Percentiles rank a stretch among this genome's conserved stretches.
These are phyloP conservation scores for Cordia subcordata DNA, from an alignment of 257 asterid genomes.

Conservation along the genomic window DNA sequence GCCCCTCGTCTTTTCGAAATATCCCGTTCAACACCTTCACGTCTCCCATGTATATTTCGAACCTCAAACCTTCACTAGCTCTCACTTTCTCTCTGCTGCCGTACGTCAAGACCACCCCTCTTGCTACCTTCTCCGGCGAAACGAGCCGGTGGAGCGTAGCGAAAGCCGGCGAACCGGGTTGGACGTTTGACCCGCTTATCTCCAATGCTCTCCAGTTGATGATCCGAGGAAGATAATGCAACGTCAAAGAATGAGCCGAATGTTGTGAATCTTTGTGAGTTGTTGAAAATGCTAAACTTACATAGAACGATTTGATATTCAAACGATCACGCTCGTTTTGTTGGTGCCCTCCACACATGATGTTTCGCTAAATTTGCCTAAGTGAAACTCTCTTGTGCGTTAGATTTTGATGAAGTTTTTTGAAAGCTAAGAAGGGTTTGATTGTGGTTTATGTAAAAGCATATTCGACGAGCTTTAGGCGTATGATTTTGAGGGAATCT, in stretches of 20 bases:
- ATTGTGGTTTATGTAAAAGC: not conserved
- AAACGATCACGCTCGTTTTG: constrained; percentile 39
- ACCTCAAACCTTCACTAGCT: constrained; percentile 55
- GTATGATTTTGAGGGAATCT: constrained; percentile 22
- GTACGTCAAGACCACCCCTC: constrained; percentile 16
- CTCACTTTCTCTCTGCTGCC: constrained; percentile 50
- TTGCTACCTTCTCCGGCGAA: constrained; percentile 9
- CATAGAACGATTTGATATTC: constrained; percentile 49
- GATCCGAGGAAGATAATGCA: constrained; percentile 56
- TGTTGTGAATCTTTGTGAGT: not conserved
- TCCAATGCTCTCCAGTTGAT: constrained; percentile 41
- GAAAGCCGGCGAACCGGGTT: constrained; percentile 53
- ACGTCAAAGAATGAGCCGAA: constrained; percentile 44
- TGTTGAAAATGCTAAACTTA: constrained; percentile 26
- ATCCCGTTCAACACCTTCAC: constrained; percentile 50
- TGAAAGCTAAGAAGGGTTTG: not conserved
- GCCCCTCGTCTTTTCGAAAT: constrained; percentile 45
- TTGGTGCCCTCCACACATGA: constrained; percentile 69
- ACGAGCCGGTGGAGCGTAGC: constrained; percentile 55
- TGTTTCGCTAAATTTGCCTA: constrained; percentile 4
- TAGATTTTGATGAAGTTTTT: not conserved
- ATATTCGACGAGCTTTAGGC: constrained; percentile 1
- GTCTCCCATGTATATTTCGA: constrained; percentile 50
- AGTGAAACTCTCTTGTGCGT: too few relatives aligned
- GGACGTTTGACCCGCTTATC: constrained; percentile 45